phyloP scores from a whole-genome alignment of 2,329 filamentous ascomycete species.

The Cladosporium austrohemisphaericum region DNA sequence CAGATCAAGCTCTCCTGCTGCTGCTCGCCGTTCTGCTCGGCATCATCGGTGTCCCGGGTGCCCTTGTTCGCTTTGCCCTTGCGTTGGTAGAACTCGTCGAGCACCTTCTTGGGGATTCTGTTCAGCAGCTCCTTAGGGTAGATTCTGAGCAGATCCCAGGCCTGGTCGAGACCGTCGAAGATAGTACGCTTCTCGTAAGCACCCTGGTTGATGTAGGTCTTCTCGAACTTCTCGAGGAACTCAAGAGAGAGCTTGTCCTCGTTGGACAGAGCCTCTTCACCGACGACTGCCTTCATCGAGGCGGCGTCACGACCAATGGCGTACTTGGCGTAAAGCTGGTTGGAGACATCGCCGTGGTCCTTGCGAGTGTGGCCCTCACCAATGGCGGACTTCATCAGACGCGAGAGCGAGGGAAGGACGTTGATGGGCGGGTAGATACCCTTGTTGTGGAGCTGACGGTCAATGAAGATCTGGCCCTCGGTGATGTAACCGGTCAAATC shows the following conservation, averaged over 20 bases:
- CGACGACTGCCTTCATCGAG: conserved; percentile 98
- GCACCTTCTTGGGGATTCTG: conserved; percentile 59
- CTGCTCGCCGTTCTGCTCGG: conserved; percentile 24
- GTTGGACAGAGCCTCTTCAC: conserved; percentile 90
- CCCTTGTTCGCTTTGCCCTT: conserved; percentile 39
- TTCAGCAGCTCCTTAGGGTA: conserved; percentile 98
- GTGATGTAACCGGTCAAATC: conserved; percentile 99
- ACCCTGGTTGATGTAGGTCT: conserved; percentile 87
- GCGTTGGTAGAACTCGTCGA: conserved; percentile 51
- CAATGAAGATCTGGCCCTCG: conserved; percentile 96
- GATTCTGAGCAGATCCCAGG: conserved; percentile 93
- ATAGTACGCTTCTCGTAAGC: conserved; percentile 89
- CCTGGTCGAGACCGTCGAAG: conserved; percentile 89
- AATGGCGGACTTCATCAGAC: conserved; percentile 99
- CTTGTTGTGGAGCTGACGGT: conserved; percentile 90
- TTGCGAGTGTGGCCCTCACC: conserved; percentile 94
- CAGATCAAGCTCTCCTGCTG: conserved; percentile 16
- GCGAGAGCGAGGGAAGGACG: conserved; percentile 92
- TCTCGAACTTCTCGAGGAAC: conserved; percentile 98
- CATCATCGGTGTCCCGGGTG: conserved; percentile 46
- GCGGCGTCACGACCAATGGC: conserved; percentile 97
- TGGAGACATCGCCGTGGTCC: conserved; percentile 97
- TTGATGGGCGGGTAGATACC: conserved; percentile 99
- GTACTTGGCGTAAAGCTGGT: conserved; percentile 99
- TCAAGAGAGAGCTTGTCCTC: conserved; percentile 98